Evolutionary conservation across 2,329 filamentous ascomycete genomes (phyloP), one percentile per base, ranked within the genome.

Genomic region (Zymoseptoria tritici): DNA sequence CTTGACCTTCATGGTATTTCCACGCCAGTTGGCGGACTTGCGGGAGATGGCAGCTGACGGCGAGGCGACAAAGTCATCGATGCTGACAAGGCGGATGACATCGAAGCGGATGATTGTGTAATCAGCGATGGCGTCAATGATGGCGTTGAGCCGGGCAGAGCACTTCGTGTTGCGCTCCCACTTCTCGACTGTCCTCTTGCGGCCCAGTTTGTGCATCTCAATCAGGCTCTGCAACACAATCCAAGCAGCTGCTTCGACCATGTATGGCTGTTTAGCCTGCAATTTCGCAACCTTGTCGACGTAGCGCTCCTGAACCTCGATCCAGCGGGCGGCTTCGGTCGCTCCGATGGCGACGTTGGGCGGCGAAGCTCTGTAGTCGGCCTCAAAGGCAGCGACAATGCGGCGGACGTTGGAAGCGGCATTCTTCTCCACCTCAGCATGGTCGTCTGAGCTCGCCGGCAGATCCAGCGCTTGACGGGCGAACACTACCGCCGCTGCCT

Each of bases 71-170:
- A 64, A 56, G 50, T 64, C 62, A 21, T 64, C 60, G 22, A 62
- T 53, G 21, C 57, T 57, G 19, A 62, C 50, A 9, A 60, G 56
- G 26, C 62, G 62, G 49, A 64, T 56, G 24, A 64, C 57, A 19
- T 64, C 62, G 51, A 60, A 64, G 4, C 62, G 58, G 26, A 64
- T 60, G 60, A 64, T 56, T 13, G 56, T 56, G 60, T 64, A 64
- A 13, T 55, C 55, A 26, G 56, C 55, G 4, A 62, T 59, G 2
- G 62, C 57, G 1, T 31, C 36, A 24, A 58, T 58, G 20, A 64
- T 55, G 9, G 54, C 46, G 46, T 61, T 53, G 24, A 63, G 56
- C 19, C 60, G 62, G 3, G 54, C 49, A 22, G 60, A 64, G 52
- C 62, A 62, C 22, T 59, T 60, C 50, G 55, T 49, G 21, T 52